Conservation (phyloP, 108 stramenopile species). For the Fistulifera pelliculosa region DNA sequence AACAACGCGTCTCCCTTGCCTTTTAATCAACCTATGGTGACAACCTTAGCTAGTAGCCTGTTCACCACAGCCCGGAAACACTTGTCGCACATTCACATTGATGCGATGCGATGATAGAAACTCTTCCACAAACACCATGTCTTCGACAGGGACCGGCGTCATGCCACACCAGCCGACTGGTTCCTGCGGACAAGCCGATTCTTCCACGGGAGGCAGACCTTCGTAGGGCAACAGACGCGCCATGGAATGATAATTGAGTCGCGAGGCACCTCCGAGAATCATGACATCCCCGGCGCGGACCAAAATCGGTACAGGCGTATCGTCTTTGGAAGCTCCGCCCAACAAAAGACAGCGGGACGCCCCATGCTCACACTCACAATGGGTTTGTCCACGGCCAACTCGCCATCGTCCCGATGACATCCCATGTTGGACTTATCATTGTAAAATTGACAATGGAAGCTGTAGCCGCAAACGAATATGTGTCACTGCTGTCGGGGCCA, state of each 20-base stretch:
- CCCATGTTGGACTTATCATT: slow-evolving; percentile 46
- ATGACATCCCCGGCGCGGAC: slow-evolving; percentile 62
- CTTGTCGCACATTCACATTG: slow-evolving; percentile 68
- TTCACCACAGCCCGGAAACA: slow-evolving; percentile 8
- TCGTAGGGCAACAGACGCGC: slow-evolving; percentile 31
- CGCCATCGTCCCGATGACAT: slow-evolving; percentile 58
- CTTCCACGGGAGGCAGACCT: background rate
- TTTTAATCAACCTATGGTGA: too few species aligned
- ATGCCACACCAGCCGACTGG: background rate
- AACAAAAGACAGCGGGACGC: slow-evolving; percentile 52
- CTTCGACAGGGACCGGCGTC: slow-evolving; percentile 8
- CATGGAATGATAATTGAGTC: slow-evolving; percentile 59
- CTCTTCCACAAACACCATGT: slow-evolving; percentile 14
- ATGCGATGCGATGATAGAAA: slow-evolving; percentile 41
- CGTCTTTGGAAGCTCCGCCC: slow-evolving; percentile 45
- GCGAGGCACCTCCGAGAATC: slow-evolving; percentile 40
- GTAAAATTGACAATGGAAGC: slow-evolving; percentile 71
- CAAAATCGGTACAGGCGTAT: slow-evolving; percentile 45
- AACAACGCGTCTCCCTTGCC: too few species aligned
- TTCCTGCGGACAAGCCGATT: background rate
- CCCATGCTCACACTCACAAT: slow-evolving; percentile 50
- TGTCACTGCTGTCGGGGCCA: background rate
- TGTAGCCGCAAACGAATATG: slow-evolving; percentile 23
- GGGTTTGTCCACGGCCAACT: slow-evolving; percentile 46
- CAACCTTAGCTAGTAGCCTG: too few species aligned